A percentile compares a stretch with the other conserved stretches of the same genome.
These are phyloP conservation scores for Tephrocybe sp. DNA, from an alignment of 768 basidiomycete species.

Conservation along the genomic window DNA sequence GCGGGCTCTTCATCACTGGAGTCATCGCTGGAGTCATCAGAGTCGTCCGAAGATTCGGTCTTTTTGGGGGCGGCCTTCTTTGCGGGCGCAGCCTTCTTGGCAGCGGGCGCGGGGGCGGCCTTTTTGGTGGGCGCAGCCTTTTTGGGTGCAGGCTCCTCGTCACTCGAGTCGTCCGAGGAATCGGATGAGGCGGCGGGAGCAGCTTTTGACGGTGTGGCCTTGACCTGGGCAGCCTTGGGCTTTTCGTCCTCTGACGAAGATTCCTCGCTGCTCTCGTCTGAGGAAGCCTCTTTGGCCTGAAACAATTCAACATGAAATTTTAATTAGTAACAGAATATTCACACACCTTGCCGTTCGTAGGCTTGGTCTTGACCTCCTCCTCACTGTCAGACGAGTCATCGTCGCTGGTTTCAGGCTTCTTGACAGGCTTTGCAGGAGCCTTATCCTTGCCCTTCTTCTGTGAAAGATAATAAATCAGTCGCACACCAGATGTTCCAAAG, in stretches of 20 bases:
- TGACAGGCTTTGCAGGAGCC: slow-evolving; percentile 21
- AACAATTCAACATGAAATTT: not conserved
- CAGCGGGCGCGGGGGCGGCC: not conserved
- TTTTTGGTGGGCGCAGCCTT: slow-evolving; percentile 18
- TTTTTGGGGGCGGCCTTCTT: not conserved
- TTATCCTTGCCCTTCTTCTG: slow-evolving; percentile 25
- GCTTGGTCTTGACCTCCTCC: slow-evolving; percentile 22
- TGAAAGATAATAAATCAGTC: slow-evolving; percentile 2
- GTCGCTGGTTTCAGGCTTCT: slow-evolving; percentile 30
- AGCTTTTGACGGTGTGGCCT: slow-evolving; percentile 35
- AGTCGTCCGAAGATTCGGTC: slow-evolving; percentile 21
- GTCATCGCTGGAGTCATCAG: not conserved
- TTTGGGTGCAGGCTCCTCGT: slow-evolving; percentile 31
- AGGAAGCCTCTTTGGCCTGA: slow-evolving; percentile 32
- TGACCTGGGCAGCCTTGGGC: slow-evolving; percentile 54
- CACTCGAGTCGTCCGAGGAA: slow-evolving; percentile 25
- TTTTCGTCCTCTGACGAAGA: slow-evolving; percentile 53
- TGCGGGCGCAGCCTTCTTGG: slow-evolving; percentile 2
- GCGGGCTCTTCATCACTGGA: slow-evolving; percentile 2
- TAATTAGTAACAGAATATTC: slow-evolving; percentile 3
- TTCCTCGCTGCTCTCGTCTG: slow-evolving; percentile 44
- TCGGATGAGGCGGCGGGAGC: slow-evolving; percentile 27
- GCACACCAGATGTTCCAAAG: not conserved
- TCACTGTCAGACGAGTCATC: slow-evolving; percentile 30
- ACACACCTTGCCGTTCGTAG: slow-evolving; percentile 33